Evolutionary conservation across 345 rosid species (phyloP), one percentile per base, ranked within the genome.

Genomic region (Conringia planisiliqua): DNA sequence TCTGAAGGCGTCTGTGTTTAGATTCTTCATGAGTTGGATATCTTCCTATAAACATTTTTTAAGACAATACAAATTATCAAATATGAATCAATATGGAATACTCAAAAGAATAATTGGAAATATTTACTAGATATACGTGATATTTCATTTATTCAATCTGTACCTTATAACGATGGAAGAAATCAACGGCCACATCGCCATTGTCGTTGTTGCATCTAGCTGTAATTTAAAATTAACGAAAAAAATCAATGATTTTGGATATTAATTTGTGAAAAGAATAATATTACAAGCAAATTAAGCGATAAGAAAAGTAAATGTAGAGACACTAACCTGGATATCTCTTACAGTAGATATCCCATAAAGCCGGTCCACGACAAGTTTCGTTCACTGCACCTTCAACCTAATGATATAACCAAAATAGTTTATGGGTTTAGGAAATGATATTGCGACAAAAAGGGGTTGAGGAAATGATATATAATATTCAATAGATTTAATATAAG

Each of bases 1-100:
- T 78, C 85, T 86, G 63, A 78, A 84, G 16, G 81, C 73, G 52
- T 86, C 82, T 48, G 83, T 55, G 18, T 83, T 82, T 14, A 84
- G 46, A 18, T 27, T 48, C 66, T 84, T 82, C 78, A 86, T 57
- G 6, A 79, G 56, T 43, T 57, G 76, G 1, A 78, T 60, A 64
- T 86, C 90, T 50, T 83, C 82, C 89, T 84, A 32, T 29, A 64
- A 66, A 51, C 48, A 35, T 12, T 24, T 52, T 32, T 62, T 46
- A 0, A 35, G 9, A 26, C 1, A 35, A 51, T 4, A 8, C 27
- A 6, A 58, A 18, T 20, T 39, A 52, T 61, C 27, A 68, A 68
- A 16, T 2, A 22, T 44, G 24, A 22, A 22, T 22, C 3, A n/a
- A 12, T 27, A 4, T 10, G 24, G 5, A 17, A 38, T 11, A 43